These are phyloP conservation scores for Beauveria sp. DNA, from an alignment of 2,329 filamentous ascomycete genomes.

Conservation along the genomic window DNA sequence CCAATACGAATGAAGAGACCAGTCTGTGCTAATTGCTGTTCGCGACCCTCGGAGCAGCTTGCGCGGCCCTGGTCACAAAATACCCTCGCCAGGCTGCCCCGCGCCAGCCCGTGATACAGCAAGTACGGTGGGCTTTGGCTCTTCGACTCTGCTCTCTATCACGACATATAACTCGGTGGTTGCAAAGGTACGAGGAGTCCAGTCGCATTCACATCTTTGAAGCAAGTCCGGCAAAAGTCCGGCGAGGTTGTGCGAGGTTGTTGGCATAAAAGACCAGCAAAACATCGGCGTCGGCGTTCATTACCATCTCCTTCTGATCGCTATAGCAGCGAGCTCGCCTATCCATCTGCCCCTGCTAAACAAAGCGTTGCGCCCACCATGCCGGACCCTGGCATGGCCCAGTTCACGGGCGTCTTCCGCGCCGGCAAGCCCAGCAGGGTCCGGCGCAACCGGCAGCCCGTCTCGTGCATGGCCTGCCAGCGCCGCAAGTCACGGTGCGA, in stretches of 20 bases:
- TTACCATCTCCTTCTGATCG: too few species aligned
- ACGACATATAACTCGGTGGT: background rate
- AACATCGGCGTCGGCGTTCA: background rate
- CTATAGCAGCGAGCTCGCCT: too few species aligned
- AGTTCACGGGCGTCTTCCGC: conserved; percentile 30
- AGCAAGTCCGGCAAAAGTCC: too few species aligned
- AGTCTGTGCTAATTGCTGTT: background rate
- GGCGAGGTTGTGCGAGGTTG: background rate
- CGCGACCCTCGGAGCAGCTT: too few species aligned
- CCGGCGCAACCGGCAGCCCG: conserved; percentile 32
- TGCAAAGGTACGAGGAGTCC: background rate
- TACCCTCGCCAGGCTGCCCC: background rate
- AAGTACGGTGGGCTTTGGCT: background rate
- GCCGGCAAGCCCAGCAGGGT: conserved; percentile 25
- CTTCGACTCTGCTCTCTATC: background rate
- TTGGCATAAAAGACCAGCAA: background rate
- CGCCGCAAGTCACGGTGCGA: conserved; percentile 37
- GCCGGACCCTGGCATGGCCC: conserved; percentile 11
- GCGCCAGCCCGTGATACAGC: background rate
- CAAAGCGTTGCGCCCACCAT: background rate
- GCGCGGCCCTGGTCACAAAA: background rate
- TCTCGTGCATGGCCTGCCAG: conserved; percentile 36
- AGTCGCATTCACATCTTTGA: background rate
- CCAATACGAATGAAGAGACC: background rate
- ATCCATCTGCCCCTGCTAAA: too few species aligned